phyloP scores from a whole-genome alignment of 495 filamentous ascomycete species.

The Oidiodendron maius region DNA sequence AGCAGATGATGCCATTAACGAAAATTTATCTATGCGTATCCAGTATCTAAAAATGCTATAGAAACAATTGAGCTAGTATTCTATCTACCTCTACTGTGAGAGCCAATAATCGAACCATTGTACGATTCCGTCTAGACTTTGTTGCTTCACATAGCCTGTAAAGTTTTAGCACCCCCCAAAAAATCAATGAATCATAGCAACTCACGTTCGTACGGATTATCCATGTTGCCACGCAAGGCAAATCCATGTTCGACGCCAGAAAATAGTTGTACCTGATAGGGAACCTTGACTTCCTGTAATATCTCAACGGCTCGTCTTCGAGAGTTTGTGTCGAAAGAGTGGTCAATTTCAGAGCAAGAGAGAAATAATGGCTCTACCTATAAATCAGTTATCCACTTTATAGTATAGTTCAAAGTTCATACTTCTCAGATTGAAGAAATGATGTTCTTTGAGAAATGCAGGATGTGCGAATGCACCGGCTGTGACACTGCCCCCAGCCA shows the following conservation, averaged over 20 bases:
- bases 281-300: conserved; percentile 45
- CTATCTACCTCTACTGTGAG: too few species aligned
- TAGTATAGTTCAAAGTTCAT: conserved; percentile 16
- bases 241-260: conserved; percentile 60
- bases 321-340: conserved; percentile 52
- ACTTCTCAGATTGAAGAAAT: conserved; percentile 28
- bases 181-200: too few species aligned
- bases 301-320: conserved; percentile 55
- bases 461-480: conserved; percentile 39
- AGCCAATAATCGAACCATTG: conserved; percentile 36
- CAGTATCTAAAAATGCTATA: too few species aligned
- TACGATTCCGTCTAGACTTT: conserved; percentile 28
- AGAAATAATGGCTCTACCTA: conserved; percentile 24
- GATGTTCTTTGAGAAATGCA: conserved; percentile 30
- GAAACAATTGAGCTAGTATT: too few species aligned
- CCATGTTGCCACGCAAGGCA: conserved; percentile 52
- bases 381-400: not conserved
- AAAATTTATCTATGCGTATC: too few species aligned
- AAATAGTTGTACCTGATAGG: conserved; percentile 60
- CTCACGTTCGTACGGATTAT: conserved; percentile 29
- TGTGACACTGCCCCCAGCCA: conserved; percentile 18
- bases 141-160: conserved; percentile 37
- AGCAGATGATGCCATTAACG: too few species aligned
- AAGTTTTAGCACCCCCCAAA: conserved; percentile 1
- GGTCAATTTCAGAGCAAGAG: conserved; percentile 45